Evolutionary conservation across 2,329 filamentous ascomycete genomes (phyloP).

Genomic region (Alternaria gaisen): DNA sequence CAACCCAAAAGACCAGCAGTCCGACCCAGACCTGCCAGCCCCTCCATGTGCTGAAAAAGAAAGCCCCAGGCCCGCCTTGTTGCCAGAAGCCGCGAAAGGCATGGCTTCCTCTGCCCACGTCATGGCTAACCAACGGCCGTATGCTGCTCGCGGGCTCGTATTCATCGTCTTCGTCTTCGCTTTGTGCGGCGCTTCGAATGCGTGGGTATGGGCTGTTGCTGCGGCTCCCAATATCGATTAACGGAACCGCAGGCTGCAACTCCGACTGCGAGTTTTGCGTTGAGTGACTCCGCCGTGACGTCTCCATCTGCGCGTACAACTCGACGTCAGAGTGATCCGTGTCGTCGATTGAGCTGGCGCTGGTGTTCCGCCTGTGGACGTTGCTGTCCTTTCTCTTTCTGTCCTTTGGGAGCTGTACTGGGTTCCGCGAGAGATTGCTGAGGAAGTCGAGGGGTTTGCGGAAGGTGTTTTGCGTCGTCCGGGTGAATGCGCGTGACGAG

Average conservation of each 20-base stretch:
- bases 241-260: constrained; percentile 52
- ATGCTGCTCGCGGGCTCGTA: constrained; percentile 48
- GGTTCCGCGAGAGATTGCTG: constrained; percentile 38
- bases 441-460: constrained; percentile 49
- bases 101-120: constrained; percentile 38
- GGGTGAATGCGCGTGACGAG: constrained; percentile 45
- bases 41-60: constrained; percentile 57
- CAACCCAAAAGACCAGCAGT: constrained; percentile 59
- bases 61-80: constrained; percentile 58
- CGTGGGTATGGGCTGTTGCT: constrained; percentile 57
- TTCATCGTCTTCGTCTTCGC: constrained; percentile 60
- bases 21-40: constrained; percentile 61
- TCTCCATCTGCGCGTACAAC: constrained; percentile 44
- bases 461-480: constrained; percentile 42
- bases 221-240: constrained; percentile 55
- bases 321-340: constrained; percentile 49
- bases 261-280: constrained; percentile 47
- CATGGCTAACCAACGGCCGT: constrained; percentile 49
- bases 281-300: constrained; percentile 35
- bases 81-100: constrained; percentile 40
- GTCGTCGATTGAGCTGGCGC: constrained; percentile 50
- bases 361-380: constrained; percentile 43
- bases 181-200: constrained; percentile 53
- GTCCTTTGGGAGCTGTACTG: constrained; percentile 26
- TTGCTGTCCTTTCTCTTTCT: constrained; percentile 27